These are phyloP conservation scores for Kwoniella botswanensis DNA, from an alignment of 768 basidiomycete species.

Conservation along the genomic window DNA sequence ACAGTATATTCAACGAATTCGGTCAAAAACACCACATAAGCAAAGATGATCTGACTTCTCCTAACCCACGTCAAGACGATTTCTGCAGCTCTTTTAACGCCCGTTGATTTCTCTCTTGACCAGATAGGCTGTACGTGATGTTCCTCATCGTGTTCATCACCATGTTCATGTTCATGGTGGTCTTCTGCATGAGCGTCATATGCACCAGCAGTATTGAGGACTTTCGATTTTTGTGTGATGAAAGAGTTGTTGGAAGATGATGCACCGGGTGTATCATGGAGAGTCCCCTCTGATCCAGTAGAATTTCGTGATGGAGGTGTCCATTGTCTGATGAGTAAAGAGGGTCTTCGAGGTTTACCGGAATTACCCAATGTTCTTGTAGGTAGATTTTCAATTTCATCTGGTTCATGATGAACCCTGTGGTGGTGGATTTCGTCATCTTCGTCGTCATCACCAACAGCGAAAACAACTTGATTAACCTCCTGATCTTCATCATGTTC, in stretches of 20 bases:
- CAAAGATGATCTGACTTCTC: constrained; percentile 72
- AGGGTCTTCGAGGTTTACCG: constrained; percentile 26
- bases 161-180: constrained; percentile 13
- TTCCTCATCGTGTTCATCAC: neutral
- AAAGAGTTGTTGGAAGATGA: constrained; percentile 28
- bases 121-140: constrained; percentile 35
- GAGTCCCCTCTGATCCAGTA: constrained; percentile 40
- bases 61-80: constrained; percentile 61
- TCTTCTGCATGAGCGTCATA: constrained; percentile 23
- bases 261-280: constrained; percentile 36
- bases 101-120: constrained; percentile 15
- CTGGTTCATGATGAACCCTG: neutral
- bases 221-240: constrained; percentile 13
- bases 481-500: constrained; percentile 22
- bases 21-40: constrained; percentile 68
- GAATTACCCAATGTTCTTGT: neutral
- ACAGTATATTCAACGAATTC: constrained; percentile 79
- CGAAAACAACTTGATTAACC: constrained; percentile 46
- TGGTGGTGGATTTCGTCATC: constrained; percentile 5
- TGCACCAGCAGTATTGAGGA: constrained; percentile 17
- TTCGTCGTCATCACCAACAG: constrained; percentile 35
- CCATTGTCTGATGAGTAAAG: constrained; percentile 33
- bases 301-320: constrained; percentile 32
- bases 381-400: constrained; percentile 9
- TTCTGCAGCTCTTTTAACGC: constrained; percentile 23